Conservation (phyloP, 176 grass and related monocot genomes). For the Eragrostis nindensis region DNA sequence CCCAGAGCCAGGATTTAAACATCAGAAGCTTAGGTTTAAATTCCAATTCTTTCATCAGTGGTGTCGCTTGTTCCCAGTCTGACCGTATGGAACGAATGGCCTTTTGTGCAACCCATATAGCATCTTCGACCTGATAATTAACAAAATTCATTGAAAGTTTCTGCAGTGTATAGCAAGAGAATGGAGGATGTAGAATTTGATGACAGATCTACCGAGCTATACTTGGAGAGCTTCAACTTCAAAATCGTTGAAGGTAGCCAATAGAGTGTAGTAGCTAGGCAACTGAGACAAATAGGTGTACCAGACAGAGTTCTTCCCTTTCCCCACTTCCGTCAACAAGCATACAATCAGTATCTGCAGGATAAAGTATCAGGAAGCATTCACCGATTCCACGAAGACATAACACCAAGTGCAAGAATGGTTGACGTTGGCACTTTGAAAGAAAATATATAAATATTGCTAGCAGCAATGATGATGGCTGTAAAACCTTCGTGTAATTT, state of each 20-base stretch:
- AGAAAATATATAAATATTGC: constrained; percentile 3
- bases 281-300: constrained; percentile 84
- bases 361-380: constrained; percentile 32
- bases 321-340: constrained; percentile 80
- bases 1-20: constrained; percentile 92
- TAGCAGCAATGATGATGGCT: background rate
- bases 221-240: constrained; percentile 91
- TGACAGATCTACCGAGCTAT: constrained; percentile 45
- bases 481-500: background rate
- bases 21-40: constrained; percentile 71
- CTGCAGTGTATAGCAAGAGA: constrained; percentile 14
- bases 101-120: constrained; percentile 83
- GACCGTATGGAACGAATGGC: constrained; percentile 50
- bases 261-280: constrained; percentile 71
- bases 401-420: background rate
- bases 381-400: background rate
- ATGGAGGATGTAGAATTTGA: background rate
- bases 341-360: constrained; percentile 69
- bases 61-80: constrained; percentile 65
- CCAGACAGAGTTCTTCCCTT: constrained; percentile 75
- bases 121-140: constrained; percentile 64
- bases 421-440: background rate
- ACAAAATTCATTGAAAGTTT: constrained; percentile 21
- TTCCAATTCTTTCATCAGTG: constrained; percentile 63
- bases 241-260: constrained; percentile 70